Percentiles rank a stretch among this genome's conserved stretches.
Evolutionary conservation across 371 early-diverging fungal genomes (phyloP).

Genomic region (Modicella reniformis): DNA sequence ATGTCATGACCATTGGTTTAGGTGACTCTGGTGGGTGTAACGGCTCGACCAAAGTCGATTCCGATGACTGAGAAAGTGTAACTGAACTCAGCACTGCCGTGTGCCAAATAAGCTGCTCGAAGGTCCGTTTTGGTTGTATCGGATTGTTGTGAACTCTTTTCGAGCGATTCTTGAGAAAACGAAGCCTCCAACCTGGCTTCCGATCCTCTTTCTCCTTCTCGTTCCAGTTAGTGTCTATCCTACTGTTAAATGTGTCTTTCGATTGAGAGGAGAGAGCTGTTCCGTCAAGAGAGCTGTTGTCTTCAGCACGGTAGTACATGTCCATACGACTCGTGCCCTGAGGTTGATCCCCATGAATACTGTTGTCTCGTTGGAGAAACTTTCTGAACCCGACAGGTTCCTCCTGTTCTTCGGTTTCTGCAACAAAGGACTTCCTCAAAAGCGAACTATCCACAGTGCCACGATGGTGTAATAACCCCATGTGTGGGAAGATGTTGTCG

Average conservation of each 20-base stretch:
- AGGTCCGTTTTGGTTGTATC: background rate
- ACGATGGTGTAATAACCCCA: background rate
- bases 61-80: background rate
- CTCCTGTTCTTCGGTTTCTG: background rate
- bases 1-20: too few species aligned
- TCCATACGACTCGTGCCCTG: constrained; percentile 17
- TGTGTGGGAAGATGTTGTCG: background rate
- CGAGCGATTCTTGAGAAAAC: constrained; percentile 1
- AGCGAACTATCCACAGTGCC: background rate
- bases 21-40: too few species aligned
- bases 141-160: background rate
- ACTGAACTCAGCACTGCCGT: background rate
- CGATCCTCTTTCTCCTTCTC: background rate
- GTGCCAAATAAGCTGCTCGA: background rate
- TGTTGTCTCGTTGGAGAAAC: too few species aligned
- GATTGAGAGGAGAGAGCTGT: background rate
- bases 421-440: background rate
- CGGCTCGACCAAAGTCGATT: too few species aligned
- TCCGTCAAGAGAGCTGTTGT: too few species aligned
- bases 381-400: background rate
- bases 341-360: background rate
- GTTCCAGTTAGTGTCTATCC: background rate
- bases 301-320: background rate
- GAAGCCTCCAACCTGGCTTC: constrained; percentile 10
- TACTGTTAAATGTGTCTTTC: background rate